These are phyloP conservation scores for Silybum marianum DNA, from an alignment of 129 eudicot genomes.

Conservation along the genomic window DNA sequence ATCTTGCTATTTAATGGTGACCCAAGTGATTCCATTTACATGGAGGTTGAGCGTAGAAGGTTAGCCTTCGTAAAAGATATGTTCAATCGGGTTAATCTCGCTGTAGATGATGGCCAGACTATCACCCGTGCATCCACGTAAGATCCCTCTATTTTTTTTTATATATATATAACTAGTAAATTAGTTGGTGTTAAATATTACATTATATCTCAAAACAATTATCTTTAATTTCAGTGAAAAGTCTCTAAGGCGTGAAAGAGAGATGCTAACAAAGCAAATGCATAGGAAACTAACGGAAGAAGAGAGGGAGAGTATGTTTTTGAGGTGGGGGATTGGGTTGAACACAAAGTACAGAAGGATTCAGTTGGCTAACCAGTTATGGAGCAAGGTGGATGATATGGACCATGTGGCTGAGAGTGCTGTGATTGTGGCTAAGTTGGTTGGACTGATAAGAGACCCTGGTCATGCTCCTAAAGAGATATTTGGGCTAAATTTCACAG, in stretches of 20 bases:
- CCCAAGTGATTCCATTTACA: conserved; percentile 75
- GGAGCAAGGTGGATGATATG: conserved; percentile 63
- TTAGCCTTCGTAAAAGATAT: conserved; percentile 64
- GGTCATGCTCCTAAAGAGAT: conserved; percentile 75
- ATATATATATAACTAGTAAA: background rate
- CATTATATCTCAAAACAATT: too few relatives aligned
- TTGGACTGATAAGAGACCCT: conserved; percentile 54
- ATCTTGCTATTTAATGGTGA: conserved; percentile 81
- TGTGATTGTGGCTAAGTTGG: conserved; percentile 75
- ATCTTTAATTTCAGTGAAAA: conserved; percentile 41
- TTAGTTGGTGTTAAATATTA: background rate
- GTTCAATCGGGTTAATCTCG: conserved; percentile 54
- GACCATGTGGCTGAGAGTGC: conserved; percentile 86
- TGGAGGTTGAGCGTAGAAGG: conserved; percentile 90
- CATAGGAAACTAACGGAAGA: conserved; percentile 65
- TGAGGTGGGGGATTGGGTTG: conserved; percentile 73
- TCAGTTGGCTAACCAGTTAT: conserved; percentile 71
- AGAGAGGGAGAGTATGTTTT: conserved; percentile 68
- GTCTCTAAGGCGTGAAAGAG: conserved; percentile 70
- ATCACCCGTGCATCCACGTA: conserved; percentile 72
- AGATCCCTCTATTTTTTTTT: conserved; percentile 4
- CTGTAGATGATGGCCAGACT: conserved; percentile 56
- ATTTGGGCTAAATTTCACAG: conserved; percentile 76
- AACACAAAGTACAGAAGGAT: conserved; percentile 66
- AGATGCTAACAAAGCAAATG: conserved; percentile 77